These are phyloP conservation scores for Globisporangium paroecandrum DNA, from an alignment of 352 stramenopile species.

Conservation along the genomic window DNA sequence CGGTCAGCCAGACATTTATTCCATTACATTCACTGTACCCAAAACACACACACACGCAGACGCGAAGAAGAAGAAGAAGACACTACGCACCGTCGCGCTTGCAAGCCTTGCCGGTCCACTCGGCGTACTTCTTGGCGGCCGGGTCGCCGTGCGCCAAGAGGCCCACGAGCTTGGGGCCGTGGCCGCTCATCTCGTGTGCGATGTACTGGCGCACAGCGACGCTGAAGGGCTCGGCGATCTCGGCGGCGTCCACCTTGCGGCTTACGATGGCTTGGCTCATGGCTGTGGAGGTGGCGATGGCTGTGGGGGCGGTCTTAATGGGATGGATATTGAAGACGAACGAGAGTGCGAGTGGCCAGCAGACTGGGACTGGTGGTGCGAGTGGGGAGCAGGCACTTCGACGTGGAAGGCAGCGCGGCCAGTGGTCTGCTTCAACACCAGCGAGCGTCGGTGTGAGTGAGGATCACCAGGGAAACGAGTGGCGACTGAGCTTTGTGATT, in stretches of 20 bases:
- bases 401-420: not conserved
- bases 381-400: not conserved
- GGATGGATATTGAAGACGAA: not conserved
- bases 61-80: not conserved
- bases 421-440: constrained; percentile 7
- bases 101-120: constrained; percentile 96
- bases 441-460: not conserved
- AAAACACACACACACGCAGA: not conserved
- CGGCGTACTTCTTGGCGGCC: constrained; percentile 93
- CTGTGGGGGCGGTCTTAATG: not conserved
- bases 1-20: not conserved
- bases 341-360: not conserved
- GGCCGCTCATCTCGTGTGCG: constrained; percentile 60
- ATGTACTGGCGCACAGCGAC: constrained; percentile 83
- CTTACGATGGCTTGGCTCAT: constrained; percentile 9
- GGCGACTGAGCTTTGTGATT: not conserved
- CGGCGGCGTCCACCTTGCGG: constrained; percentile 73
- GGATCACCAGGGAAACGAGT: not conserved
- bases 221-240: constrained; percentile 87
- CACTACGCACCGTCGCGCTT: constrained; percentile 66
- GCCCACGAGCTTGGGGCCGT: constrained; percentile 86
- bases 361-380: constrained; percentile 1
- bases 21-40: not conserved
- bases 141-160: constrained; percentile 95
- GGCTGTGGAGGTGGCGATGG: not conserved